Conservation (phyloP, 176 grass and related monocot species). For the Pontederia paniculata region DNA sequence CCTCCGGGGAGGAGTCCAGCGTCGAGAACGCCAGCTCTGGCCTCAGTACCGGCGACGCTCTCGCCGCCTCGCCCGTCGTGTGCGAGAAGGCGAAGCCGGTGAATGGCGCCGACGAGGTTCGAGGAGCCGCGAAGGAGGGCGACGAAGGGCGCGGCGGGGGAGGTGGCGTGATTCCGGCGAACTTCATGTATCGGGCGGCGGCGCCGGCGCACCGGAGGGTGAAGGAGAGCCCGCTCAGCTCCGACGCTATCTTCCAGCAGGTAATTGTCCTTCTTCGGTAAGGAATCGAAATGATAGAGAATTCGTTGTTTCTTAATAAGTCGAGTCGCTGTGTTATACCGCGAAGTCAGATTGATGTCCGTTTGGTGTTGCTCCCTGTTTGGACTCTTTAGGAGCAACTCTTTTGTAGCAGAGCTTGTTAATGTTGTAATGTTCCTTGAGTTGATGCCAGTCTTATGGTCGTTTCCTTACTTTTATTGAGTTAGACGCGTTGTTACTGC, state of each 20-base stretch:
- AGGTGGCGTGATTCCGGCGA: not conserved
- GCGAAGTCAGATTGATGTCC: too few species aligned
- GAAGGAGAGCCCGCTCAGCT: constrained; percentile 90
- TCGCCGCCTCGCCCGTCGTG: too few species aligned
- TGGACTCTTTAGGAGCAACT: too few species aligned
- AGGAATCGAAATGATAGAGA: too few species aligned
- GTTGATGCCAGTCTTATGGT: too few species aligned
- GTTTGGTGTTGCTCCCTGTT: too few species aligned
- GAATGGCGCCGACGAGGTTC: not conserved
- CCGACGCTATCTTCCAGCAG: constrained; percentile 84
- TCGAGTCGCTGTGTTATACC: too few species aligned
- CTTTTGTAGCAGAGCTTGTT: too few species aligned
- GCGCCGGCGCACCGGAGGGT: constrained; percentile 58
- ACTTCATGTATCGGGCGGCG: constrained; percentile 49
- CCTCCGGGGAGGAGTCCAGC: constrained; percentile 5
- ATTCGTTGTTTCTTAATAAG: too few species aligned
- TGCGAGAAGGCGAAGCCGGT: constrained; percentile 1
- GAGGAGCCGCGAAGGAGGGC: not conserved
- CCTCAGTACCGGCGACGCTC: not conserved
- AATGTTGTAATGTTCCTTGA: too few species aligned
- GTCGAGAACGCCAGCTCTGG: constrained; percentile 11
- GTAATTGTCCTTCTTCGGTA: constrained; percentile 12
- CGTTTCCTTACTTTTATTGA: too few species aligned
- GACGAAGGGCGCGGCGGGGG: not conserved
- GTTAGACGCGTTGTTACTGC: too few species aligned